Base-by-base conservation (phyloP, 164 flowering plant species). In the Amborella trichopoda region DNA sequence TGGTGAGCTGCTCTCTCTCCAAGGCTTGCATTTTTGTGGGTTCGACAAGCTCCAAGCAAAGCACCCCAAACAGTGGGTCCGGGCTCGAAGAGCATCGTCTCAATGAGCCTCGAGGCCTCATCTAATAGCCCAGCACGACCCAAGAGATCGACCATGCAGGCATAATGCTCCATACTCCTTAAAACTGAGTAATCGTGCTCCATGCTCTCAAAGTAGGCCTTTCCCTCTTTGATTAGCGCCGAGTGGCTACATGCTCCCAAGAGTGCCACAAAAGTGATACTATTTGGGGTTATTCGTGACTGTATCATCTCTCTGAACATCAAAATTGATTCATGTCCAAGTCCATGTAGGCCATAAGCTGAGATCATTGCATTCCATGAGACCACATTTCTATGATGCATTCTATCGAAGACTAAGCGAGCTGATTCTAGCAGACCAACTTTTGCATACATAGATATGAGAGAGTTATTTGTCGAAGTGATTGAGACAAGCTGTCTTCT, bases 401-500 rank as follows among this genome's bases (percentile, higher is more conserved):
- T 48, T 11, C 21, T 40, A 18, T 48, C 42, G 56, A 90, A 90
- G 42, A 83, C 64, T 3, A 58, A 44, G 12, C 66, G 59, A 5
- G 69, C 81, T 28, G 54, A 32, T 43, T 68, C 69, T 44, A 86
- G 64, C 52, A 66, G 56, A 11, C 93, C 96, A 61, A 94, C 77
- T 63, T 68, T 81, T 8, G 77, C 75, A 59, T 86, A 86, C 93
- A 86, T 78, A 1, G 77, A 64, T 23, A 89, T 47, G 4, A 89
- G 66, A 11, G 80, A 66, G 62, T 67, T 83, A 12, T 60, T 46
- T 41, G 78, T 77, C 0, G 94, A 80, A 44, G 80, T 44, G 28
- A 76, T 68, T 0, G 83, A 71, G 59, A 81, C 78, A 26, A 86
- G 78, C 5, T 84, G 80, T 52, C 71, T 74, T 28, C 94, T 70